These are phyloP conservation scores for Collybia nuda DNA, from an alignment of 768 basidiomycete species.

Conservation along the genomic window DNA sequence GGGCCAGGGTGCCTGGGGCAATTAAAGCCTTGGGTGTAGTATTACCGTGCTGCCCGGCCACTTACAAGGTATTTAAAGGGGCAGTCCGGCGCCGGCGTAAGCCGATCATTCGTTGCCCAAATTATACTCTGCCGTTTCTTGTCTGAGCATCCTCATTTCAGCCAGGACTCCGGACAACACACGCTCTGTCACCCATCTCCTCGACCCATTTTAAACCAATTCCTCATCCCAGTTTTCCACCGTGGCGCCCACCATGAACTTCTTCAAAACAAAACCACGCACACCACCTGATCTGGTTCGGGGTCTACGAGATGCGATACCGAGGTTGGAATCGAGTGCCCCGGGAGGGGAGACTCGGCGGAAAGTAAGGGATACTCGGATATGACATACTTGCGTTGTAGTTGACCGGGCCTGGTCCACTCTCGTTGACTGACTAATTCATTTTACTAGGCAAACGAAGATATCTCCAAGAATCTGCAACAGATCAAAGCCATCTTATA, in stretches of 20 bases:
- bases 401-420: neutral
- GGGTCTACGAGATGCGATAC: conserved; percentile 75
- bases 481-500: conserved; percentile 87
- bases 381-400: neutral
- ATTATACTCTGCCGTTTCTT: no score
- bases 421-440: conserved; percentile 3
- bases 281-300: conserved; percentile 88
- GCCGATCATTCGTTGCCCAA: no score
- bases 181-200: conserved; percentile 1
- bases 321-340: conserved; percentile 69
- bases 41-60: no score
- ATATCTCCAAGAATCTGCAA: conserved; percentile 85
- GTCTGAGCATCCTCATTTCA: no score
- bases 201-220: neutral
- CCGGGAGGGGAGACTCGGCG: conserved; percentile 75
- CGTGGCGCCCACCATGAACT: conserved; percentile 64
- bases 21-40: no score
- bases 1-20: no score
- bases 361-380: conserved; percentile 54
- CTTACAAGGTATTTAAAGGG: no score
- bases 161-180: no score
- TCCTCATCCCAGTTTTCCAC: neutral
- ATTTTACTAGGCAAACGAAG: conserved; percentile 72
- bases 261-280: conserved; percentile 90
- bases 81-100: no score